Evolutionary conservation across 495 filamentous ascomycete genomes (phyloP).

Genomic region (Sordaria brevicollis): DNA sequence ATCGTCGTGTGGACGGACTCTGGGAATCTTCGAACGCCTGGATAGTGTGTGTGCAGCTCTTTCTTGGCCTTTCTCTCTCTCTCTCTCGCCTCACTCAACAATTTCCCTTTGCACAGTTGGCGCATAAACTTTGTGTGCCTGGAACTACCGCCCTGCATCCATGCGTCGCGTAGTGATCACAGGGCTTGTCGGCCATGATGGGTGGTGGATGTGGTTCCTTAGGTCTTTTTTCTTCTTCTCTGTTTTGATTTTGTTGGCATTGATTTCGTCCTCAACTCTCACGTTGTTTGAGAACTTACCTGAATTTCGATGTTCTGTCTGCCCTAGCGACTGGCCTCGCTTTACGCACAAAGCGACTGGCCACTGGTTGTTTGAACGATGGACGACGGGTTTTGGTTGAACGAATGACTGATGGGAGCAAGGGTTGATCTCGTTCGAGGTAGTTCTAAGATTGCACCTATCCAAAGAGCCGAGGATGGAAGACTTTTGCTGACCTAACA

Average conservation of each 20-base stretch:
- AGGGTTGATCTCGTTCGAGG: not conserved
- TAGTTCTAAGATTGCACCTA: not conserved
- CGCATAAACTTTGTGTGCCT: slow-evolving; percentile 7
- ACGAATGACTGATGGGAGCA: not conserved
- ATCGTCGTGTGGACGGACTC: too few relatives aligned
- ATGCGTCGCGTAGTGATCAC: slow-evolving; percentile 11
- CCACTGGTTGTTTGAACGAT: too few relatives aligned
- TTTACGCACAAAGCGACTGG: too few relatives aligned
- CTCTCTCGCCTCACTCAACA: not conserved
- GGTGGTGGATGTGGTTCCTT: too few relatives aligned
- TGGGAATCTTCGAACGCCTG: too few relatives aligned
- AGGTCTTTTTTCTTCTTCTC: not conserved
- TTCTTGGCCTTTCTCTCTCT: not conserved
- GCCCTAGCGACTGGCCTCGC: too few relatives aligned
- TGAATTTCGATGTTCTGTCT: too few relatives aligned
- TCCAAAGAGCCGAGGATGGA: not conserved
- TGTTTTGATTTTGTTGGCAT: not conserved
- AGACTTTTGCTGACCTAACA: not conserved
- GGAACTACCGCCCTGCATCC: slow-evolving; percentile 6
- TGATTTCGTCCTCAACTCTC: not conserved
- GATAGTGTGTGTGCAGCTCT: too few relatives aligned
- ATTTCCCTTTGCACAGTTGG: slow-evolving; percentile 4
- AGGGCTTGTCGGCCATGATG: slow-evolving; percentile 15
- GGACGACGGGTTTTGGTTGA: not conserved
- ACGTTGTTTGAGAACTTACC: too few relatives aligned